A percentile compares a stretch with the other conserved stretches of the same genome.
Evolutionary conservation across 352 stramenopile genomes (phyloP).

Genomic region (Globisporangium acanthophoron): DNA sequence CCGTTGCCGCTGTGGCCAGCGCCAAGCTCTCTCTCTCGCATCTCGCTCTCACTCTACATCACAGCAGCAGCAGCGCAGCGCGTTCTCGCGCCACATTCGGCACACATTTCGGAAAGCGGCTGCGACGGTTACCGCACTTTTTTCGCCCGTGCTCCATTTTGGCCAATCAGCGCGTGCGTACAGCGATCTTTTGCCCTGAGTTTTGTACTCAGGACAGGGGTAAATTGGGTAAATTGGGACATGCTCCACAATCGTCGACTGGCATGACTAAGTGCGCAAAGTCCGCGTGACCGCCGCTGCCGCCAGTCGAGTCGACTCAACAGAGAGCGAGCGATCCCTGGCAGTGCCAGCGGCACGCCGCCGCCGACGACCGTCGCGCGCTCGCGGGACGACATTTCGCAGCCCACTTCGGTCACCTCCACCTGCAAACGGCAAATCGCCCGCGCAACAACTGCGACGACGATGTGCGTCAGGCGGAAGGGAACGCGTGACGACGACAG

Average conservation of each 20-base stretch:
- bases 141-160: not conserved
- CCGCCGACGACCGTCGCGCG: not conserved
- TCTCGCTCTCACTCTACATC: no score
- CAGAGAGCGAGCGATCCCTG: no score
- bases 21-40: no score
- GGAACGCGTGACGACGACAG: no score
- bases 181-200: not conserved
- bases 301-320: no score
- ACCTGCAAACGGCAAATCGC: not conserved
- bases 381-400: not conserved
- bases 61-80: not conserved
- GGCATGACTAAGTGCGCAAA: no score
- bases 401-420: not conserved
- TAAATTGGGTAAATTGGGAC: not conserved
- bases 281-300: no score
- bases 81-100: not conserved
- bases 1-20: no score
- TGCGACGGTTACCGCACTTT: no score
- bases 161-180: not conserved
- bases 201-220: not conserved
- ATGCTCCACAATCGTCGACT: not conserved
- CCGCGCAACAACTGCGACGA: not conserved
- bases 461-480: no score
- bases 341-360: no score
- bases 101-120: no score